A percentile compares a stretch with the other conserved stretches of the same genome.
Evolutionary conservation across 2,329 filamentous ascomycete species (phyloP).

Genomic region (Trichoderma simmonsii): DNA sequence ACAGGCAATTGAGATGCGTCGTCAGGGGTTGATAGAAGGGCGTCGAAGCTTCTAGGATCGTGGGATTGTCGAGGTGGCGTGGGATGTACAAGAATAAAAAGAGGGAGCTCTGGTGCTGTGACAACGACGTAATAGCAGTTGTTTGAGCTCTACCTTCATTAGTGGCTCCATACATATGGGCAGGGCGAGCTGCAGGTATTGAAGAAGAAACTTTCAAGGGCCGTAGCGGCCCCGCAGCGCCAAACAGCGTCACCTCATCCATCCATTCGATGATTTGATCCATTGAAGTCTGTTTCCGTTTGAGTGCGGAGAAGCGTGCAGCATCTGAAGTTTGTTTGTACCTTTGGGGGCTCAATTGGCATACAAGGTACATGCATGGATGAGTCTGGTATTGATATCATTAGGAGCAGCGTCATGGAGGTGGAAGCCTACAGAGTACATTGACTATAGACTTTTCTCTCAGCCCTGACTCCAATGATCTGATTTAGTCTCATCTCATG

Average conservation of each 20-base stretch:
- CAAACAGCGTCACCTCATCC: background rate
- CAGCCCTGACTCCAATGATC: background rate
- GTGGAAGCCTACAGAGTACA: background rate
- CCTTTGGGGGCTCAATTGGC: background rate
- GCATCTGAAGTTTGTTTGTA: background rate
- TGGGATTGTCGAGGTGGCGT: background rate
- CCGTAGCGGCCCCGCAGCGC: conserved; percentile 9
- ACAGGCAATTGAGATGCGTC: background rate
- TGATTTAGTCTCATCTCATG: background rate
- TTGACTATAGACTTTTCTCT: background rate
- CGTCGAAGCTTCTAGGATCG: conserved; percentile 9
- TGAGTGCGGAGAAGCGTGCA: background rate
- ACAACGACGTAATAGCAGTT: conserved; percentile 7
- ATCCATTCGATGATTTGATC: background rate
- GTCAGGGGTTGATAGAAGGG: background rate
- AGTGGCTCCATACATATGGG: background rate
- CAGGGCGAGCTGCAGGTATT: background rate
- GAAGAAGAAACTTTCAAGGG: background rate
- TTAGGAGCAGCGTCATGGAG: background rate
- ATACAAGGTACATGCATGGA: background rate
- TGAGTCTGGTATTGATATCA: background rate
- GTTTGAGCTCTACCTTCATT: background rate
- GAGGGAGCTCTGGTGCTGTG: background rate
- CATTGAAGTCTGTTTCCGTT: background rate
- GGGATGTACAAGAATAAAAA: background rate